Percentiles rank a stretch among this genome's conserved stretches.
These are phyloP conservation scores for Kodamaea restingae DNA, from an alignment of 805 yeast genomes.

Conservation along the genomic window DNA sequence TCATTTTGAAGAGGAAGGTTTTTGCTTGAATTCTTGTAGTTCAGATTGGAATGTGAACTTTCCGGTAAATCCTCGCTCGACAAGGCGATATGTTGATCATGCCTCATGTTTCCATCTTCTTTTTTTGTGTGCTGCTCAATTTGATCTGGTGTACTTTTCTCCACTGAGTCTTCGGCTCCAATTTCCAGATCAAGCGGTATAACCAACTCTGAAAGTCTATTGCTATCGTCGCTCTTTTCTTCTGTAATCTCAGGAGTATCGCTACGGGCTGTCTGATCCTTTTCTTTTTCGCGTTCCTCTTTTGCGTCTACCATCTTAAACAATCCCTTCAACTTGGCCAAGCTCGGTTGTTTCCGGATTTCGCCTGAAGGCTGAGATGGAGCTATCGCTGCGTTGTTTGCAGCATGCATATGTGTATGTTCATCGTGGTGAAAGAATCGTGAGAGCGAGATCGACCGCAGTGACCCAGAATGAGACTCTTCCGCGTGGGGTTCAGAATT, in stretches of 20 bases:
- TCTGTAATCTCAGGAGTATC: not conserved
- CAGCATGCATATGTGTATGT: conserved; percentile 3
- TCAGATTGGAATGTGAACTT: too few relatives aligned
- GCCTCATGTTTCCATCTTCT: too few relatives aligned
- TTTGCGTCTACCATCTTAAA: conserved; percentile 15
- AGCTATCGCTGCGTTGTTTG: not conserved
- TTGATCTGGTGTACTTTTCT: too few relatives aligned
- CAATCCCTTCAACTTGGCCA: conserved; percentile 26
- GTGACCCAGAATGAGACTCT: conserved; percentile 11
- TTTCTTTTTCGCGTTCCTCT: not conserved
- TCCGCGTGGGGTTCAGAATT: conserved; percentile 5
- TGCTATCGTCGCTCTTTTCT: not conserved
- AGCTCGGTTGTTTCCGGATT: conserved; percentile 18
- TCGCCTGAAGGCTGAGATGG: conserved; percentile 9
- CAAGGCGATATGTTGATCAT: too few relatives aligned
- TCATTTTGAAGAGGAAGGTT: too few relatives aligned
- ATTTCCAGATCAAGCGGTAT: too few relatives aligned
- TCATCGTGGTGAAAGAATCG: conserved; percentile 25
- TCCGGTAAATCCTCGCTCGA: too few relatives aligned
- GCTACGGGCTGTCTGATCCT: too few relatives aligned
- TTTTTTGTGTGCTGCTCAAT: too few relatives aligned
- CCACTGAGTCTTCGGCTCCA: too few relatives aligned
- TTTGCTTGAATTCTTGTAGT: too few relatives aligned
- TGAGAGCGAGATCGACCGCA: conserved; percentile 22
- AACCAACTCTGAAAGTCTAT: too few relatives aligned